A percentile compares a stretch with the other conserved stretches of the same genome.
Evolutionary conservation across 2,329 filamentous ascomycete genomes (phyloP).

Genomic region (Botrytis squamosa): DNA sequence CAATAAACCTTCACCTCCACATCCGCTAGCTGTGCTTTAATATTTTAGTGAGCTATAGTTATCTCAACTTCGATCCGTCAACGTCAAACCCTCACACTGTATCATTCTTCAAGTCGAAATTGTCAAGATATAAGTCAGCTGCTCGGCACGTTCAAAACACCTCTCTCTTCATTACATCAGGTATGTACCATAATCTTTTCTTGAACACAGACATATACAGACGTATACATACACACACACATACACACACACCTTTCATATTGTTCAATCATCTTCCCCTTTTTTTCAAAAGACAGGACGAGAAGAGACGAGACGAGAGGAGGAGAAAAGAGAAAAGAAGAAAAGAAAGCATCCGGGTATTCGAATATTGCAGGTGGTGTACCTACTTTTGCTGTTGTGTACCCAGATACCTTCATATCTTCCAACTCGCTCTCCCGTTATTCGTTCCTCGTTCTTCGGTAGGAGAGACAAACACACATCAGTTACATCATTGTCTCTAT

Average conservation of each 20-base stretch:
- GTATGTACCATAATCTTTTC: not conserved
- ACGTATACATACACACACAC: not conserved
- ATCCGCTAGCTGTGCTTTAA: not conserved
- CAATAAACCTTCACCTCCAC: not conserved
- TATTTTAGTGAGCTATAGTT: not conserved
- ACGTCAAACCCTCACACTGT: not conserved
- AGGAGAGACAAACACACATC: not conserved
- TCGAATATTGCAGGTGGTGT: not conserved
- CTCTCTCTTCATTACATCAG: not conserved
- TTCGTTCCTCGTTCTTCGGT: not conserved
- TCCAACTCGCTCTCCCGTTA: not conserved
- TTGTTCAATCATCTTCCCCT: not conserved
- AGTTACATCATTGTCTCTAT: not conserved
- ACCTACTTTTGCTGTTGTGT: slow-evolving; percentile 3
- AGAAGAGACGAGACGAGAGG: not conserved
- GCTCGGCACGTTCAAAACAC: not conserved
- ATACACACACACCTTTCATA: not conserved
- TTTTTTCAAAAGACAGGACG: not conserved
- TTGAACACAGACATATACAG: not conserved
- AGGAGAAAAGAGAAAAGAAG: not conserved
- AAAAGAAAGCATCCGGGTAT: not conserved
- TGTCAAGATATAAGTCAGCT: not conserved
- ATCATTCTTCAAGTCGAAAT: not conserved
- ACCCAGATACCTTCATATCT: not conserved
- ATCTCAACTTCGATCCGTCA: not conserved